Evolutionary conservation across 192 early-diverging fungal species (phyloP).

Genomic region (Blastocladiella britannica): DNA sequence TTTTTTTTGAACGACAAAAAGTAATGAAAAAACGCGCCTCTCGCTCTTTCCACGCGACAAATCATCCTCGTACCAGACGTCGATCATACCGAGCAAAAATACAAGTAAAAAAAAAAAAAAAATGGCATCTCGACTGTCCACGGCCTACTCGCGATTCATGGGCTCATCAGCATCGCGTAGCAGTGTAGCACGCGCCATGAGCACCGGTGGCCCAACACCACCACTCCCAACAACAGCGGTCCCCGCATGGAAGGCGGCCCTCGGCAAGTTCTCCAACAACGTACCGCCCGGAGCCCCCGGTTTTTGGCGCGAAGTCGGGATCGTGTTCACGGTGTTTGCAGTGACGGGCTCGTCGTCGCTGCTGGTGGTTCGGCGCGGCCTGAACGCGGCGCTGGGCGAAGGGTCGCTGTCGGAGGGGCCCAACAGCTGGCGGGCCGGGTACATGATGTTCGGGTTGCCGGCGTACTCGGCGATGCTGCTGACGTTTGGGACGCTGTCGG

Average conservation of each 20-base stretch:
- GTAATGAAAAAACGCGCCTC: no score
- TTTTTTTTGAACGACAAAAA: no score
- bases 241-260: not conserved
- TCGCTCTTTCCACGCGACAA: no score
- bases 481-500: slow-evolving; percentile 12
- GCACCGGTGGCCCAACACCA: no score
- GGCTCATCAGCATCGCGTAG: no score
- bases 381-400: slow-evolving; percentile 8
- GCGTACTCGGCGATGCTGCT: slow-evolving; percentile 10
- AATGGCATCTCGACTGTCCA: no score
- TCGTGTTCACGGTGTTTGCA: slow-evolving; percentile 13
- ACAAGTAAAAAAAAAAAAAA: no score
- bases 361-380: slow-evolving; percentile 5
- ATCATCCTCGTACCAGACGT: no score
- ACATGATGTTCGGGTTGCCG: slow-evolving; percentile 10
- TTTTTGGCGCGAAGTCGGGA: slow-evolving; percentile 10
- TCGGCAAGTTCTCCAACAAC: not conserved
- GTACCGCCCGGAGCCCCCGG: not conserved
- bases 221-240: no score
- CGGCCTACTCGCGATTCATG: no score
- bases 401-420: slow-evolving; percentile 12
- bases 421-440: slow-evolving; percentile 9
- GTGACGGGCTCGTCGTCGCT: slow-evolving; percentile 12
- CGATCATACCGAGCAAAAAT: no score
- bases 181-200: no score